Percentiles rank a stretch among this genome's conserved stretches.
phyloP scores from a whole-genome alignment of 73 alveolate species.

The Uronychia setigera region DNA sequence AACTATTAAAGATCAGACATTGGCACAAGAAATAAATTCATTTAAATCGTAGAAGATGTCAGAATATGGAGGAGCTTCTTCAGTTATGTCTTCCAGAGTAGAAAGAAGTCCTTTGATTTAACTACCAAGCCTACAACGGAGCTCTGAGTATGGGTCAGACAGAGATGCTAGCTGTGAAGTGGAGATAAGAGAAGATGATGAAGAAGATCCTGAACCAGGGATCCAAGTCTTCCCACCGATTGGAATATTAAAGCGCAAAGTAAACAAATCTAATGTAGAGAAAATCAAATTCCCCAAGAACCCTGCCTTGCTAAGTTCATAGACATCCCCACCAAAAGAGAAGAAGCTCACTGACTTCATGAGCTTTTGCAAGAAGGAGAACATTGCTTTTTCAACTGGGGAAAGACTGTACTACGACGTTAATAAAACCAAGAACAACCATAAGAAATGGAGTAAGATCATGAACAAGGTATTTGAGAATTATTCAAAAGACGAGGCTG shows the following conservation, averaged over 20 bases:
- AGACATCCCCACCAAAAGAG: background rate
- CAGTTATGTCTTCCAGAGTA: too few species aligned
- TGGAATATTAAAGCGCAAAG: background rate
- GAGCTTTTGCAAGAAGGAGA: background rate
- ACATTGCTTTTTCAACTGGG: background rate
- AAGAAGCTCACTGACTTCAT: background rate
- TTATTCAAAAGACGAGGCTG: background rate
- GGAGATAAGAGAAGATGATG: background rate
- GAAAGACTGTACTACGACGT: background rate
- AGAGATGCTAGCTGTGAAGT: background rate
- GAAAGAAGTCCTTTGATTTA: too few species aligned
- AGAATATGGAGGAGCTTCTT: too few species aligned
- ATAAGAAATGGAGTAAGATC: background rate
- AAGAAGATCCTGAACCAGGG: background rate
- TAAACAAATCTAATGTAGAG: background rate
- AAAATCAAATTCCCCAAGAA: background rate
- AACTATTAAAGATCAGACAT: background rate
- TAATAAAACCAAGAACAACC: background rate
- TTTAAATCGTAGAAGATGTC: background rate
- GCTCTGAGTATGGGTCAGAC: background rate
- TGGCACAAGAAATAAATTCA: background rate
- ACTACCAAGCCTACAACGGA: background rate
- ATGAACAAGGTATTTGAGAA: background rate
- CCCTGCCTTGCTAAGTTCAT: background rate
- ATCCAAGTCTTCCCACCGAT: background rate